phyloP scores from a whole-genome alignment of 768 basidiomycete species.

The Galerina marginata region DNA sequence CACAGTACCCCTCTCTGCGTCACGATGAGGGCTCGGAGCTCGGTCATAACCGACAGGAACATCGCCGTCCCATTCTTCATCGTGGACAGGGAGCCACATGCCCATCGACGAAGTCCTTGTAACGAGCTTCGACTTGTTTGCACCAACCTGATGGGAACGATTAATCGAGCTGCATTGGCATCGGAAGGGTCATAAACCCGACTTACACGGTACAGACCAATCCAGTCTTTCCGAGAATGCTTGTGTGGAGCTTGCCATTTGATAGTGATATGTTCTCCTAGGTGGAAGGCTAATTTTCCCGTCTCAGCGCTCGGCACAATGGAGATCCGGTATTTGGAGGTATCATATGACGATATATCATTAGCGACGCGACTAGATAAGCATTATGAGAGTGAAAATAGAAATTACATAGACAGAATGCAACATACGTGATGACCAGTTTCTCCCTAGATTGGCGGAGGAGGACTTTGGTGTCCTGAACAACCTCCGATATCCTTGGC shows the following conservation, averaged over 20 bases:
- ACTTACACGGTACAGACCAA: slow-evolving; percentile 85
- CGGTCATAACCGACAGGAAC: slow-evolving; percentile 57
- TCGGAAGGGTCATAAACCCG: slow-evolving; percentile 4
- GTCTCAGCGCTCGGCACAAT: slow-evolving; percentile 55
- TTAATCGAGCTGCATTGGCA: slow-evolving; percentile 6
- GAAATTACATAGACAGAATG: background rate
- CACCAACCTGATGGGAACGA: slow-evolving; percentile 65
- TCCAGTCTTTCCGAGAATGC: slow-evolving; percentile 95
- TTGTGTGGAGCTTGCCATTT: slow-evolving; percentile 86
- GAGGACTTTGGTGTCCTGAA: slow-evolving; percentile 91
- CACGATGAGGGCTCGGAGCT: slow-evolving; percentile 39
- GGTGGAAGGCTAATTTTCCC: slow-evolving; percentile 70
- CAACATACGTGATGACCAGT: slow-evolving; percentile 86
- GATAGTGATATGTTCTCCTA: slow-evolving; percentile 89
- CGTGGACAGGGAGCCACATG: slow-evolving; percentile 91
- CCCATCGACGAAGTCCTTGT: slow-evolving; percentile 88
- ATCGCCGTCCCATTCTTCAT: slow-evolving; percentile 94
- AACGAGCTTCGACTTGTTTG: slow-evolving; percentile 81
- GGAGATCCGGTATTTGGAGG: slow-evolving; percentile 76
- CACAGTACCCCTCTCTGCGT: slow-evolving; percentile 64
- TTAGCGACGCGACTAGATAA: slow-evolving; percentile 71
- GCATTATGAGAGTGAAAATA: background rate
- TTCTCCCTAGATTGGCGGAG: slow-evolving; percentile 90
- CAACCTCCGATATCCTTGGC: slow-evolving; percentile 85
- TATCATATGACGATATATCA: slow-evolving; percentile 82